A percentile compares a stretch with the other conserved stretches of the same genome.
Evolutionary conservation across 108 stramenopile species (phyloP).

Genomic region (Aurantiochytrium sp.): DNA sequence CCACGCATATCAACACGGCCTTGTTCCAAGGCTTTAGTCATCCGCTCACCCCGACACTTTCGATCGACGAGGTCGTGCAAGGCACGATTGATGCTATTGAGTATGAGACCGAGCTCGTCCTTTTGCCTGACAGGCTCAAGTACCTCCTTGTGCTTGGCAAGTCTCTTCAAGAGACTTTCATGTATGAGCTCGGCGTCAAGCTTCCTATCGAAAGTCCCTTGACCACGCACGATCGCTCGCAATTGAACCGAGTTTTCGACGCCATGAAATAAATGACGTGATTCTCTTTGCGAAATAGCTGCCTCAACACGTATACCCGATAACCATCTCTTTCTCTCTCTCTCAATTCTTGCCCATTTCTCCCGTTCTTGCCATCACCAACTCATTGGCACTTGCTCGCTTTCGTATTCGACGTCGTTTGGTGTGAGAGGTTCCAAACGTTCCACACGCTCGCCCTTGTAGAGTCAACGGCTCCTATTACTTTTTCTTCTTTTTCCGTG

Average conservation of each 20-base stretch:
- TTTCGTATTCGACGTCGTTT: too few relatives aligned
- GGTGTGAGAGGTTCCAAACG: too few relatives aligned
- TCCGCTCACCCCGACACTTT: neutral
- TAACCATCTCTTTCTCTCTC: too few relatives aligned
- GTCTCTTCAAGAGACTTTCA: neutral
- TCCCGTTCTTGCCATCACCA: too few relatives aligned
- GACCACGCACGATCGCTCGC: neutral
- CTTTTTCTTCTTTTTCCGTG: too few relatives aligned
- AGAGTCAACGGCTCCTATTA: too few relatives aligned
- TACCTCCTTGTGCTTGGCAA: neutral
- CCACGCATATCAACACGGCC: constrained; percentile 36
- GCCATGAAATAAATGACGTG: neutral
- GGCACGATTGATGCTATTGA: neutral
- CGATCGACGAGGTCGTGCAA: constrained; percentile 13
- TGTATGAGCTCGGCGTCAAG: neutral
- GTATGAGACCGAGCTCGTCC: neutral
- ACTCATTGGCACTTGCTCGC: too few relatives aligned
- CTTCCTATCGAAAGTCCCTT: neutral
- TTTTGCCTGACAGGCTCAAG: neutral
- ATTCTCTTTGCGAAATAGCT: neutral
- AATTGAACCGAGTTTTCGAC: neutral
- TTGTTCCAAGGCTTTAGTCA: constrained; percentile 30
- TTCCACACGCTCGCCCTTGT: too few relatives aligned
- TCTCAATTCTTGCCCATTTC: too few relatives aligned
- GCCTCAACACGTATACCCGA: too few relatives aligned